A percentile compares a stretch with the other conserved stretches of the same genome.
Evolutionary conservation across 441 rosid genomes (phyloP).

Genomic region (Jatropha multifida): DNA sequence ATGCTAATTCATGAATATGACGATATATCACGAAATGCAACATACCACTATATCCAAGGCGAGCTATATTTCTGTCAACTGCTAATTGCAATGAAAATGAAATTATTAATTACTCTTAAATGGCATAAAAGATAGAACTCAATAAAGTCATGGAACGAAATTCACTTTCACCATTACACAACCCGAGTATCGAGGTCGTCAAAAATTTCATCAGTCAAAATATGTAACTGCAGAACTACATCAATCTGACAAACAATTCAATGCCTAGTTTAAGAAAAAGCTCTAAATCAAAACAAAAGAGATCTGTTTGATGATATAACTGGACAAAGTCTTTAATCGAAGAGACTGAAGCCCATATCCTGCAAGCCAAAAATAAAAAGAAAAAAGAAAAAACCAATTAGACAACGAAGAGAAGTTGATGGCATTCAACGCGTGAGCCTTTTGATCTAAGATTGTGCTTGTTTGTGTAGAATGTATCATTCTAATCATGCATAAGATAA

Average conservation of each 20-base stretch:
- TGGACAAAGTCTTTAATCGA: constrained; percentile 30
- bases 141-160: not conserved
- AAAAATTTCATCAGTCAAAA: not conserved
- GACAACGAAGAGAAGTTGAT: not conserved
- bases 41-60: too few relatives aligned
- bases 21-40: too few relatives aligned
- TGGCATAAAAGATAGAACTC: not conserved
- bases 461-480: not conserved
- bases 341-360: constrained; percentile 61
- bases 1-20: too few relatives aligned
- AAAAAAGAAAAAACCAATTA: not conserved
- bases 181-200: not conserved
- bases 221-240: not conserved
- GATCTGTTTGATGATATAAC: not conserved
- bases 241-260: not conserved
- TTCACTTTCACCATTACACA: not conserved
- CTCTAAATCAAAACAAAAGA: not conserved
- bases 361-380: constrained; percentile 20
- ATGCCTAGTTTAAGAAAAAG: not conserved
- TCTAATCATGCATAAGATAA: too few relatives aligned
- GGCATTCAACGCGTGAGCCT: not conserved
- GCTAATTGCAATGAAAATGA: too few relatives aligned
- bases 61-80: too few relatives aligned
- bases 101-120: too few relatives aligned
- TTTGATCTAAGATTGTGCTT: too few relatives aligned